These are phyloP conservation scores for Pisolithus thermaeus DNA, from an alignment of 1,284 basidiomycete genomes.

Conservation along the genomic window DNA sequence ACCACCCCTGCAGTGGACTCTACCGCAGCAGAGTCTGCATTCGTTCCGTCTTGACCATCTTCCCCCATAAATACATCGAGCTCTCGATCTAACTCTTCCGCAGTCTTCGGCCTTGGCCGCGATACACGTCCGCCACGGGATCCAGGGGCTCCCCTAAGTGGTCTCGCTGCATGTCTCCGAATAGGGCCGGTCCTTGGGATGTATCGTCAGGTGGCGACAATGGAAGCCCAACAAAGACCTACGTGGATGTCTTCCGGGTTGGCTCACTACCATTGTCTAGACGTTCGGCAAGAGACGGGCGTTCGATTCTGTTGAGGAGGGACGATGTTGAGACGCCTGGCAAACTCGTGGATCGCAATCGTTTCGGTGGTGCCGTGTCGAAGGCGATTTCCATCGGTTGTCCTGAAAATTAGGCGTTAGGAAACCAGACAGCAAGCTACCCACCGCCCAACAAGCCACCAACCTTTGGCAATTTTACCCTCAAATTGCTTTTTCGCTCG, in stretches of 20 bases:
- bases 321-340: constrained; percentile 25
- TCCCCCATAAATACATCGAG: constrained; percentile 87
- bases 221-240: neutral
- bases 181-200: constrained; percentile 16
- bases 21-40: constrained; percentile 17
- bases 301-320: constrained; percentile 29
- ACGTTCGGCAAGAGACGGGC: constrained; percentile 28
- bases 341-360: constrained; percentile 24
- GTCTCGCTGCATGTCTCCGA: constrained; percentile 16
- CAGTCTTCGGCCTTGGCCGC: constrained; percentile 54
- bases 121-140: constrained; percentile 15
- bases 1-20: constrained; percentile 14
- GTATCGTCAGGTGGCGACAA: neutral
- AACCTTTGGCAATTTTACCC: constrained; percentile 89
- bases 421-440: neutral
- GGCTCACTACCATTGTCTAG: constrained; percentile 10
- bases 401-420: constrained; percentile 38
- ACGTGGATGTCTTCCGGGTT: constrained; percentile 12
- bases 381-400: constrained; percentile 78
- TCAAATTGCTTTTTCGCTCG: constrained; percentile 84
- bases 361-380: constrained; percentile 43
- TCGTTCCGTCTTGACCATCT: constrained; percentile 31
- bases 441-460: constrained; percentile 2
- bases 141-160: constrained; percentile 11
- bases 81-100: constrained; percentile 85